Base-by-base conservation (phyloP, 257 asterid genomes). In the Solanum lycopersicoides region DNA sequence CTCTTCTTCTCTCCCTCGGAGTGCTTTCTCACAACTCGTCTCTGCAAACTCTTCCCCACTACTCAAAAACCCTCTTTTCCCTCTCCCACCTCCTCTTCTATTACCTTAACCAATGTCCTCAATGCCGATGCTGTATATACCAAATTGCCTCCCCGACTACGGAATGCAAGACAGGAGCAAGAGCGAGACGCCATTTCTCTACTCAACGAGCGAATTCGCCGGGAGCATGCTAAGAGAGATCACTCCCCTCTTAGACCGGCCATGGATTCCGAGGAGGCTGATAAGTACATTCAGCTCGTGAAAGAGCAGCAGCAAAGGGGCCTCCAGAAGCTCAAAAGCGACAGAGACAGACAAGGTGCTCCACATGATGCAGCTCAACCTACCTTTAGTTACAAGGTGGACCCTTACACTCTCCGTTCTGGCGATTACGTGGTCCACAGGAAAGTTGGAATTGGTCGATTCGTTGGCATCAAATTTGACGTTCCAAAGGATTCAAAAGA, bases 281-380 rank as follows among this genome's bases (percentile, higher is more conserved):
- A 95, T 83, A 91, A 88, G 94, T 96, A 94, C 90, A 94, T 96
- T 91, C 93, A 90, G 89, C 91, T 91, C 60, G 99, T 95, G 79
- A 95, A 94, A 89, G 94, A 94, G 92, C 97, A 96, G 92, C 99
- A 96, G 91, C 96, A 93, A 91, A 94, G 96, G 91, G 99, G 99
- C 16, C 86, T 96, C 87, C 95, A 93, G 95, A 95, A 95, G 89
- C 97, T 96, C 88, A 94, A 92, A 93, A 96, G 93, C 53, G 93
- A 90, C 25, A 86, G 92, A 16, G 35, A 65, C 16, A 89, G 86
- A 32, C 84, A 79, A 79, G 66, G 39, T 79, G 90, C 79, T 79
- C 89, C 86, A 42, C 87, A 86, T 9, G 88, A 89, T 60, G 56
- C 89, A 85, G 28, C 87, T 25, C 87, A 42, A 15, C 16, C 77